Base-by-base conservation (phyloP, 2,329 filamentous ascomycete species). In the Calycina marina region DNA sequence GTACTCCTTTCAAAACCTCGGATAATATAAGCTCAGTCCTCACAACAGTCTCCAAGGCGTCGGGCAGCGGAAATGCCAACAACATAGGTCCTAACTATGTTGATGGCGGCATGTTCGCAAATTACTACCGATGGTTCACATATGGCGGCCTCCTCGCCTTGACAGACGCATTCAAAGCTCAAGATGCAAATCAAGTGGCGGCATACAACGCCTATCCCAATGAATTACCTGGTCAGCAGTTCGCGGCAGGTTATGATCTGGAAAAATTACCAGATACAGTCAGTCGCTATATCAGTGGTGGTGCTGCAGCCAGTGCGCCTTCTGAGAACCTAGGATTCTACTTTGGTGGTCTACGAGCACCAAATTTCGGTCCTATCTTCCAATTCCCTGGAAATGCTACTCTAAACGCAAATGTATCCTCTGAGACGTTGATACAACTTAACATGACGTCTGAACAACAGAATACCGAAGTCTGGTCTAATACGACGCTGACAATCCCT, bases 281-380 rank as follows among this genome's bases (percentile, higher is more conserved):
- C 4, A 79, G 67, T 13, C 61, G 68, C 30, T 80, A 77, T 43
- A 44, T 82, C 14, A 68, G 74, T 0, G 72, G 67, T 40, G 77
- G 78, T 12, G 77, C 67, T 2, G 66, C 63, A 1, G 72, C 63
- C 8, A 79, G 61, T 26, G 72, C 69, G 0, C 76, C 77, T 0
- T 80, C 75, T 0, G 77, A 83, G 51, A 75, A 80, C 40, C 63
- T 72, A 42, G 75, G 73, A 0, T 83, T 72, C 59, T 82, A 82
- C 43, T 79, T 83, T 41, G 69, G 72, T 1, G 78, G 78, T 0
- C 56, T 77, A 51, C 65, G 58, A 10, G 62, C 69, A 0, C 51
- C 59, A 0, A 52, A 53, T 9, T 62, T 56, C 44, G 71, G 69
- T 0, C 54, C 60, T 0, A 64, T 80, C 26, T 32, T 22, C 2